Percentiles rank a stretch among this genome's conserved stretches.
Evolutionary conservation across 768 basidiomycete species (phyloP).

Genomic region (Auricularia sp.): DNA sequence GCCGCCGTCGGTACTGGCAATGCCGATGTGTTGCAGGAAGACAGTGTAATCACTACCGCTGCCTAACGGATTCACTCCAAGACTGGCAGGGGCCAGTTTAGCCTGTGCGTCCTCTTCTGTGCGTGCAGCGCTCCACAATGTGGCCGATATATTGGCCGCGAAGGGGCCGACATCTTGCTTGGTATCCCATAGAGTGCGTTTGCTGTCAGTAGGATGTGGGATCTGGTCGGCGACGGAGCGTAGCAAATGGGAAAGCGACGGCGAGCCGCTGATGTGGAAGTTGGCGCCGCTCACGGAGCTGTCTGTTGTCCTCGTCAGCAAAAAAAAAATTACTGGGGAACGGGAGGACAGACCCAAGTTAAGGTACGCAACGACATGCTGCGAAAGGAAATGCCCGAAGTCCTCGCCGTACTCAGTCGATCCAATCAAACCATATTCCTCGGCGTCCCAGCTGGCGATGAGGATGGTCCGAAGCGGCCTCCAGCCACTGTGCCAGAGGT

Average conservation of each 20-base stretch:
- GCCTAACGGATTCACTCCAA: constrained; percentile 53
- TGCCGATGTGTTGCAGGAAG: constrained; percentile 71
- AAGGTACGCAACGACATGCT: constrained; percentile 77
- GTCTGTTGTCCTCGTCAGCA: constrained; percentile 29
- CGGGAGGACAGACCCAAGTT: constrained; percentile 38
- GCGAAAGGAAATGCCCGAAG: constrained; percentile 68
- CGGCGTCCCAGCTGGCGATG: constrained; percentile 68
- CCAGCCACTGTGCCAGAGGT: constrained; percentile 64
- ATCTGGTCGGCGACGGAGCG: constrained; percentile 57
- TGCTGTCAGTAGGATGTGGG: constrained; percentile 57
- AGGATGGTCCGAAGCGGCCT: constrained; percentile 70
- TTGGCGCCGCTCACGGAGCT: constrained; percentile 53
- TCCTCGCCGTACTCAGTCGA: constrained; percentile 94
- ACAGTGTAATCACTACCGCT: constrained; percentile 88
- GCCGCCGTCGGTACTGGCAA: constrained; percentile 25
- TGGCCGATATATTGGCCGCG: constrained; percentile 16
- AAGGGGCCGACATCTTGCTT: constrained; percentile 46
- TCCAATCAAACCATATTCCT: constrained; percentile 68
- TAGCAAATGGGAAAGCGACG: constrained; percentile 73
- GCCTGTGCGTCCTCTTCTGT: constrained; percentile 11
- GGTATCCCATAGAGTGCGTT: constrained; percentile 74
- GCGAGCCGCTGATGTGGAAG: constrained; percentile 54
- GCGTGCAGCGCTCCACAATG: constrained; percentile 13
- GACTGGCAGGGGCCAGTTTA: constrained; percentile 8
- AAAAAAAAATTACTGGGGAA: constrained; percentile 4